Evolutionary conservation across 352 stramenopile genomes (phyloP).

Genomic region (Pythium chondricola): DNA sequence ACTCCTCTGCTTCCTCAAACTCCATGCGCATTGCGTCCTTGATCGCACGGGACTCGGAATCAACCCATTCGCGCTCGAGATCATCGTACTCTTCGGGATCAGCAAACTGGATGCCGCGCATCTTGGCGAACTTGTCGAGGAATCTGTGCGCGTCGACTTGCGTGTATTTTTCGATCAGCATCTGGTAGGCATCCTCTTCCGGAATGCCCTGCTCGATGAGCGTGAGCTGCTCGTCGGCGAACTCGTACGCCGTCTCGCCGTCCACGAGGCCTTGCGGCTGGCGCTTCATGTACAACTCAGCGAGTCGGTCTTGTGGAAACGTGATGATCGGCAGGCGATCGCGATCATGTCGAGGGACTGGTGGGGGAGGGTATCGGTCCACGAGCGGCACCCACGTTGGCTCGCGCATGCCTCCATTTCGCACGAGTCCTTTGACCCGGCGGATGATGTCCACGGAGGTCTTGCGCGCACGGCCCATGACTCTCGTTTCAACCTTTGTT

Average conservation of each 20-base stretch:
- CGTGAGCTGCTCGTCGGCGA: slow-evolving; percentile 81
- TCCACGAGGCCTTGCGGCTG: slow-evolving; percentile 60
- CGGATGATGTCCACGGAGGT: slow-evolving; percentile 72
- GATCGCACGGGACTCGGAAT: slow-evolving; percentile 67
- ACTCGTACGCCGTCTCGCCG: slow-evolving; percentile 79
- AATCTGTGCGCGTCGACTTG: slow-evolving; percentile 76
- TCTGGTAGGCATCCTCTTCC: slow-evolving; percentile 72
- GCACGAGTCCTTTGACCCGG: slow-evolving; percentile 68
- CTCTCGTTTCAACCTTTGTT: not conserved
- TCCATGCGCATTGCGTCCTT: slow-evolving; percentile 84
- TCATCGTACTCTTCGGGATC: slow-evolving; percentile 75
- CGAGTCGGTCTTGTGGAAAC: slow-evolving; percentile 82
- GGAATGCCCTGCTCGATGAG: slow-evolving; percentile 78
- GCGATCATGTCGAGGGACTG: slow-evolving; percentile 63
- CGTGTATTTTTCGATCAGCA: slow-evolving; percentile 83
- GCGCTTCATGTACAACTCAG: slow-evolving; percentile 76
- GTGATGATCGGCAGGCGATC: slow-evolving; percentile 72
- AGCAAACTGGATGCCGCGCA: slow-evolving; percentile 75
- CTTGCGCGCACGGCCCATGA: slow-evolving; percentile 76
- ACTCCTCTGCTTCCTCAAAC: slow-evolving; percentile 70
- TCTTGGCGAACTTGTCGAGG: slow-evolving; percentile 75
- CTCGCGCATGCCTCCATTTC: slow-evolving; percentile 71
- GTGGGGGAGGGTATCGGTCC: slow-evolving; percentile 69
- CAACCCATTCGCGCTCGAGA: slow-evolving; percentile 76
- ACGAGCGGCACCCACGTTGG: slow-evolving; percentile 69